These are phyloP conservation scores for Trichosporon ovoides DNA, from an alignment of 1,284 basidiomycete species.

Conservation along the genomic window DNA sequence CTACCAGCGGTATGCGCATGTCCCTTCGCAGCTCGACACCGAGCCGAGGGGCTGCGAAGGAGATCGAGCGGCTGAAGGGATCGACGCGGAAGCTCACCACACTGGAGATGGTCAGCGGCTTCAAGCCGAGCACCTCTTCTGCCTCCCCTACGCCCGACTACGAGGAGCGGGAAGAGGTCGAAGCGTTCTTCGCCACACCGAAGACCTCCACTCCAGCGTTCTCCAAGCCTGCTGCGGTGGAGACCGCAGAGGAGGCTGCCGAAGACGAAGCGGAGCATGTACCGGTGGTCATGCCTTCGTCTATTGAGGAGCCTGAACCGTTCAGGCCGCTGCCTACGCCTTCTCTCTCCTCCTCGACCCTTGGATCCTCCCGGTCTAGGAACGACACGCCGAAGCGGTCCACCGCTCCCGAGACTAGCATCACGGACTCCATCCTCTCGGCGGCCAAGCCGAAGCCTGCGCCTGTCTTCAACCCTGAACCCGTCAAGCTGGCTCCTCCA, in stretches of 20 bases:
- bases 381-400: neutral
- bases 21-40: constrained; percentile 24
- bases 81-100: constrained; percentile 19
- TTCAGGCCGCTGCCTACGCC: constrained; percentile 22
- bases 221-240: constrained; percentile 1
- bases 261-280: constrained; percentile 5
- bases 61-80: constrained; percentile 24
- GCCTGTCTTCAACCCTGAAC: constrained; percentile 15
- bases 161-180: constrained; percentile 14
- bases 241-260: too few species aligned
- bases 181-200: constrained; percentile 11
- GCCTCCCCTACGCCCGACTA: constrained; percentile 7
- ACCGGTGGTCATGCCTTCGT: constrained; percentile 3
- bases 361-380: constrained; percentile 1
- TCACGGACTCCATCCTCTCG: constrained; percentile 11
- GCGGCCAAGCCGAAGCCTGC: constrained; percentile 14
- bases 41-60: constrained; percentile 39
- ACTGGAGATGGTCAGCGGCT: constrained; percentile 23
- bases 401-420: neutral
- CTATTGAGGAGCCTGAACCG: constrained; percentile 21
- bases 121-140: constrained; percentile 3
- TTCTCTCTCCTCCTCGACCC: constrained; percentile 12
- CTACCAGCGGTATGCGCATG: neutral
- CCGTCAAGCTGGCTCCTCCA: constrained; percentile 15
- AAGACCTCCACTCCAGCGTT: neutral